Percentiles rank a stretch among this genome's conserved stretches.
Evolutionary conservation across 1,139 yeast genomes (phyloP).

Genomic region (Insectozyma bohioensis): DNA sequence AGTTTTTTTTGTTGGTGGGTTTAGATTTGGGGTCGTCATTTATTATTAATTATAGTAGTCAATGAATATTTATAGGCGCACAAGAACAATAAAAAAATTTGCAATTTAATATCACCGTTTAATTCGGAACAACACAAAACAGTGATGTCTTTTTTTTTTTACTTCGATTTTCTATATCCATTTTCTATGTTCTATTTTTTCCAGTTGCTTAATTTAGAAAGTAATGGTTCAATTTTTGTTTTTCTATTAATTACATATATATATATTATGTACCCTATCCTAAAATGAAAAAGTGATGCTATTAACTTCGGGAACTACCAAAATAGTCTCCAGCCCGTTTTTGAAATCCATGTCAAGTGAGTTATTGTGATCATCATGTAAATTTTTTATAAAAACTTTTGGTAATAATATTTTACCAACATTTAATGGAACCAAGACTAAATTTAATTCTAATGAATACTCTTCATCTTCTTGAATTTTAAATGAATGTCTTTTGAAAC

Average conservation of each 20-base stretch:
- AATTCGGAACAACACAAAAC: too few relatives aligned
- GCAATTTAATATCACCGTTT: too few relatives aligned
- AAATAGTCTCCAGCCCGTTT: slow-evolving; percentile 66
- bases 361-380: slow-evolving; percentile 25
- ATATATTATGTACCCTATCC: too few relatives aligned
- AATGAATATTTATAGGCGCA: neutral
- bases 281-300: slow-evolving; percentile 60
- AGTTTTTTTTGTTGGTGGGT: slow-evolving; percentile 1
- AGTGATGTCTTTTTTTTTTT: too few relatives aligned
- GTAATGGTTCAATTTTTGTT: too few relatives aligned
- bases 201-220: too few relatives aligned
- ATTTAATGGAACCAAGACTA: slow-evolving; percentile 68
- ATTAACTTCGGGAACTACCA: slow-evolving; percentile 73
- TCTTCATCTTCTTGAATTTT: slow-evolving; percentile 21
- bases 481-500: slow-evolving; percentile 54
- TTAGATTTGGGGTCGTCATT: too few relatives aligned
- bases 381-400: slow-evolving; percentile 47
- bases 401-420: slow-evolving; percentile 77
- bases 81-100: too few relatives aligned
- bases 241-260: too few relatives aligned
- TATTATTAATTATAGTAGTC: too few relatives aligned
- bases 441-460: slow-evolving; percentile 23
- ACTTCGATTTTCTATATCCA: too few relatives aligned
- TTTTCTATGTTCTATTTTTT: too few relatives aligned
- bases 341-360: slow-evolving; percentile 62